Base-by-base conservation (phyloP, 176 grass and related monocot genomes). In the Zoysia pacifica region DNA sequence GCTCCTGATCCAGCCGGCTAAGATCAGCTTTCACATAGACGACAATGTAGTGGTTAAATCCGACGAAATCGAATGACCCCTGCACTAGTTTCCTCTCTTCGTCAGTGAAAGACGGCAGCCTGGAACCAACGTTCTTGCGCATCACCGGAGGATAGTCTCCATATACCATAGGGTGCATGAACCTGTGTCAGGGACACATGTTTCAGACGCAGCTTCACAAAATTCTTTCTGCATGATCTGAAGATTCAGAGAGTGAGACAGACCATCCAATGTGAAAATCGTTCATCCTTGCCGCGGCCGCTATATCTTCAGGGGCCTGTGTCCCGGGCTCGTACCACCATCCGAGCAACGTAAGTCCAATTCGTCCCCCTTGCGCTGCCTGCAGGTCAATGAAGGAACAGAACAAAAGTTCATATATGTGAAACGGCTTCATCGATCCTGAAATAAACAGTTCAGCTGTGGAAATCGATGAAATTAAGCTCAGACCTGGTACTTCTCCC, bases 231-330 rank as follows among this genome's bases (percentile, higher is more conserved):
- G n/a, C 18, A 8, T 16, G 1, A 43, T 35, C 36, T 47, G 58
- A 19, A 84, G 18, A 55, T 75, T 2, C 11, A 64, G 47, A 49
- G 35, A 49, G 35, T 5, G 62, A 3, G 45, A 74, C 89, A 68
- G 68, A 97, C 95, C 92, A 98, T 85, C 95, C 95, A 54, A 98
- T 84, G 62, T 93, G 92, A 61, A 98, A 98, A 72, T 98, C 92
- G 54, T 93, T 82, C 83, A 88, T 92, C 86, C 92, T 87, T 69
- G 77, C 72, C 53, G 92, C 86, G 12, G 95, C 95, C 40, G 83
- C 88, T 76, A 89, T 62, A 78, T 98, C 95, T 20, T 94, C 87
- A 18, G 92, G 54, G 28, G 52, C 72, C 49, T 81, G 42, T 3
- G 92, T 93, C 11, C 15, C 85, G 13, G 92, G 84, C 75, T 98